Base-by-base conservation (phyloP, 2,329 filamentous ascomycete species). In the Aspergillus novoparasiticus region DNA sequence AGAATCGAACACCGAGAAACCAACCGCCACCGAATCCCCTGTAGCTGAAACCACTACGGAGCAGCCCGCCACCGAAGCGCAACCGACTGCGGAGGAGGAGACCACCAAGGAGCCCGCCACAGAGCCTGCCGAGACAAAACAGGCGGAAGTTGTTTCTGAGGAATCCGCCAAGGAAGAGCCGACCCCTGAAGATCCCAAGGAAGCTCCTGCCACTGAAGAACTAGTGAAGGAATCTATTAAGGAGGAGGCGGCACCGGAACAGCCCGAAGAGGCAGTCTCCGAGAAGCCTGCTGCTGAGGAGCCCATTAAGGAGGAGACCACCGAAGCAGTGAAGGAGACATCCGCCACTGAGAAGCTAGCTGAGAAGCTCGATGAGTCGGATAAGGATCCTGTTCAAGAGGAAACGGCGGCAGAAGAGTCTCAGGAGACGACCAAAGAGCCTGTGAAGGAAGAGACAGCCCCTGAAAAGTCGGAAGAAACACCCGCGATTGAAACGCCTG, bases 371-470 rank as follows among this genome's bases (percentile, higher is more conserved):
- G 45, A 8, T 23, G 45, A 28, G 23, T 48, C 41, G 28, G 50
- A 43, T 9, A 64, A 69, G 19, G 48, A 43, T 36, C 53, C 57
- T 9, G 48, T 28, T 34, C 58, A 36, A 57, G 67, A 59, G 28
- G 60, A 61, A 41, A 14, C 50, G 30, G 50, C 56, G 30, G 53
- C 56, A 1, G 66, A 69, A 41, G 59, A 65, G 58, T 41, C 63
- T 11, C 41, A 70, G 39, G 58, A 65, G 59, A 34, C 28, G 19
- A 26, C 14, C n/a, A n/a, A 55, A 55, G 51, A 39, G 6, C 32
- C 21, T 0, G 43, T 30, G 4, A 39, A 51, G 46, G 46, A 51
- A 41, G 57, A 59, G 32, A 6, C 32, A n/a, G 28, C 57, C 21
- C 11, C 32, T 6, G 32, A 19, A 55, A 19, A 19, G 10, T 19